phyloP scores from a whole-genome alignment of 176 grass and related monocot genomes.

The Raddia distichophylla region DNA sequence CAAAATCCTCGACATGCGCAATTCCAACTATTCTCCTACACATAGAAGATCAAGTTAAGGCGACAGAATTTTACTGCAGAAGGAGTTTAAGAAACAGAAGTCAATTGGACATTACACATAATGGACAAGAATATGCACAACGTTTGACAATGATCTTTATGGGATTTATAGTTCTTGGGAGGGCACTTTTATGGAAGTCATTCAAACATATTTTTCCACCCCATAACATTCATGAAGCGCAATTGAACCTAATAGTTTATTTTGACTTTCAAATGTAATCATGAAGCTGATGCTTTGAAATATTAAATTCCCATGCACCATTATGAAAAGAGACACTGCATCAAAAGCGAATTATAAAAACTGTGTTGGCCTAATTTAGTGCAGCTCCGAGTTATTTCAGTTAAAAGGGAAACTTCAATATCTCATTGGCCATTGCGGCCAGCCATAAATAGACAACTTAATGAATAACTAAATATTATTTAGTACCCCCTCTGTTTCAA shows the following conservation, averaged over 20 bases:
- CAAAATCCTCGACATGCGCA: conserved; percentile 87
- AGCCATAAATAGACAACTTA: conserved; percentile 6
- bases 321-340: not conserved
- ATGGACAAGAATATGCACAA: not conserved
- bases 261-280: not conserved
- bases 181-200: not conserved
- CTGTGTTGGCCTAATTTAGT: not conserved
- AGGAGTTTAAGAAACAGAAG: not conserved
- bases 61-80: no score
- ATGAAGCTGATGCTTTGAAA: not conserved
- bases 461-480: not conserved
- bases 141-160: not conserved
- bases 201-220: not conserved
- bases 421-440: not conserved
- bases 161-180: not conserved
- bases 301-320: not conserved
- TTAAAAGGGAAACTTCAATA: not conserved
- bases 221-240: not conserved
- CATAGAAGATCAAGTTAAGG: not conserved
- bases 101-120: not conserved
- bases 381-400: not conserved
- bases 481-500: not conserved
- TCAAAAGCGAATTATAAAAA: not conserved
- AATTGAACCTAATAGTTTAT: not conserved
- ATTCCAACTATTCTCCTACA: conserved; percentile 91